Evolutionary conservation across 768 basidiomycete genomes (phyloP), one percentile per base, ranked within the genome.

Genomic region (Naematelia aurantialba): DNA sequence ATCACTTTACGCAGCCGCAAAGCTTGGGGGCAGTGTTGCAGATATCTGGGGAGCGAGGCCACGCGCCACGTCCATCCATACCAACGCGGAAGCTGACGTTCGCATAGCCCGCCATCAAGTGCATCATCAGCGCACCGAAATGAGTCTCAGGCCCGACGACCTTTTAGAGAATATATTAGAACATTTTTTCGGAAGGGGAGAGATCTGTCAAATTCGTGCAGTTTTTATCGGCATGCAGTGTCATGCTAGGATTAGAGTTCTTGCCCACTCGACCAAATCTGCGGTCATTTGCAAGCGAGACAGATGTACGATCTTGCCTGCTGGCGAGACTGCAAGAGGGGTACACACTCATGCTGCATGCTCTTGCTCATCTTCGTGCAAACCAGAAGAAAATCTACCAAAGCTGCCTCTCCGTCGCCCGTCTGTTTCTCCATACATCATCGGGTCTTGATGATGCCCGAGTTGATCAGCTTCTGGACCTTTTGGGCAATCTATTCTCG

Each of bases 401-500:
- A 39, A 39, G 17, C 34, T 39, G 13, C 50, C 50, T 25, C 10
- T 5, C 8, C 21, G 29, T 13, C 50, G 21, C 21, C 27, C 10
- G 10, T 30, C 29, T 12, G 12, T 12, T n/a, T 25, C 5, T 30
- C 25, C 27, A n/a, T 56, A 10, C 14, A 48, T 56, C 66, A 77
- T 55, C 74, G 59, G 5, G 91, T 92, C 79, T 83, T 85, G 80
- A 97, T 93, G 72, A 97, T 89, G 58, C 93, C 94, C 26, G 91
- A 91, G 58, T 89, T 89, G 70, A 94, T 81, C 49, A 71, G 48
- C 50, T 71, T 71, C 45, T 71, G 69, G 47, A 71, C 58, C 61
- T 66, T 66, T 31, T 56, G 30, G 21, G 62, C 63, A 51, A 67
- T 71, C 64, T 66, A 48, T 26, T 8, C 31, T 60, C 44, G 45